Evolutionary conservation across 768 basidiomycete species (phyloP).

Genomic region (Rhodotorula diobovata): DNA sequence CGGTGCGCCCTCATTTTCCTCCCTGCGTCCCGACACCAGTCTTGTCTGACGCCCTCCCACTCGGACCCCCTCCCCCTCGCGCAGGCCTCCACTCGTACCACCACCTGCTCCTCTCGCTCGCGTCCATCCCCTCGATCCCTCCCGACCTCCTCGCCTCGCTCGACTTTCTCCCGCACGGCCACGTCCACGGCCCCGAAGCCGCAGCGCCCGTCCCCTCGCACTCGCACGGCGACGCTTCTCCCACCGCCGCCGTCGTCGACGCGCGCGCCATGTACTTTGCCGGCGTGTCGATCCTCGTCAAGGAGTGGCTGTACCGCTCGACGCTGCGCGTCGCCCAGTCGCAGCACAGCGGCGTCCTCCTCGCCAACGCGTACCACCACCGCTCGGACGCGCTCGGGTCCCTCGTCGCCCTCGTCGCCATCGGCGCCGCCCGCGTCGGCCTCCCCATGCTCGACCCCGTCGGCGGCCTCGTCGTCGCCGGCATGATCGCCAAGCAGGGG

Average conservation of each 20-base stretch:
- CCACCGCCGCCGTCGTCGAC: slow-evolving; percentile 60
- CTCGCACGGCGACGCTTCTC: slow-evolving; percentile 46
- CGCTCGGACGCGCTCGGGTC: slow-evolving; percentile 96
- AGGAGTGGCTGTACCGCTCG: slow-evolving; percentile 88
- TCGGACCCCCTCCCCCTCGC: background rate
- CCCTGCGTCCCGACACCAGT: background rate
- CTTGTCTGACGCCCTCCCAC: background rate
- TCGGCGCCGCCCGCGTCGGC: slow-evolving; percentile 62
- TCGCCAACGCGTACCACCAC: slow-evolving; percentile 96
- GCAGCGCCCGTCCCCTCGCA: too few species aligned
- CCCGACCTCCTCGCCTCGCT: slow-evolving; percentile 39
- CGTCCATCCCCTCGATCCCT: slow-evolving; percentile 42
- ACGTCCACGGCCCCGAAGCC: slow-evolving; percentile 50
- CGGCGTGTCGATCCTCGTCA: slow-evolving; percentile 66
- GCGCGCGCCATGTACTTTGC: slow-evolving; percentile 98
- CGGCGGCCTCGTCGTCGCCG: slow-evolving; percentile 60
- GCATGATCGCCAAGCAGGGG: slow-evolving; percentile 44
- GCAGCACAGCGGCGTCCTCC: slow-evolving; percentile 82
- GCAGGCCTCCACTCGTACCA: slow-evolving; percentile 81
- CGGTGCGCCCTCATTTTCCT: slow-evolving; percentile 10
- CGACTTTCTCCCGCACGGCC: slow-evolving; percentile 52
- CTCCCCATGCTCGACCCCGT: slow-evolving; percentile 89
- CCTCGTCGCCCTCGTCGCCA: slow-evolving; percentile 82
- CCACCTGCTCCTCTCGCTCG: slow-evolving; percentile 69
- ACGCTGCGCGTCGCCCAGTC: slow-evolving; percentile 75